phyloP scores from a whole-genome alignment of 805 yeast genomes.

The Nakazawaea ambrosiae region DNA sequence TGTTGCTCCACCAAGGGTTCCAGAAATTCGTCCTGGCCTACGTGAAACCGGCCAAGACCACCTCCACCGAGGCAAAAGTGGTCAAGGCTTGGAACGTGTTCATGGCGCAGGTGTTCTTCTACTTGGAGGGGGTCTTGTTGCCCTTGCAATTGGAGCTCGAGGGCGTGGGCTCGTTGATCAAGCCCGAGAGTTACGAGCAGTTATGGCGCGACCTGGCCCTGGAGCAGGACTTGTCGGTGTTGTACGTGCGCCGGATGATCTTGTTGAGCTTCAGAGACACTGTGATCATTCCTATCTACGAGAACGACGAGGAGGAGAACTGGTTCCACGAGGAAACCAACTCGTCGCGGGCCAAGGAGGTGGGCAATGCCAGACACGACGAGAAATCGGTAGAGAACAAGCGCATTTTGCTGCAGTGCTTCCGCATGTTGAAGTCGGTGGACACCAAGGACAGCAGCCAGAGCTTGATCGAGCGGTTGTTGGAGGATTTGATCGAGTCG shows the following conservation, averaged over 20 bases:
- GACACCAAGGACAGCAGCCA: constrained; percentile 52
- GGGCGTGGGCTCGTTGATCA: constrained; percentile 20
- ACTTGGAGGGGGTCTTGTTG: constrained; percentile 51
- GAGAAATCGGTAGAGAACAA: constrained; percentile 9
- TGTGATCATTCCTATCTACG: constrained; percentile 46
- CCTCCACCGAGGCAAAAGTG: constrained; percentile 21
- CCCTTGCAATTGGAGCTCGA: constrained; percentile 49
- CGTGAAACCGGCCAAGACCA: constrained; percentile 21
- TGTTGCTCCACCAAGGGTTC: constrained; percentile 37
- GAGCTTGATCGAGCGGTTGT: constrained; percentile 46
- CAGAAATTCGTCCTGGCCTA: constrained; percentile 17
- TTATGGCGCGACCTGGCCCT: constrained; percentile 7
- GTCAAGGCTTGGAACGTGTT: constrained; percentile 51
- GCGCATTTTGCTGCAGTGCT: constrained; percentile 45
- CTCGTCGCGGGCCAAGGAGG: too few species aligned
- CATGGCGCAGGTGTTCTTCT: constrained; percentile 46
- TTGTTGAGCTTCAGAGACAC: constrained; percentile 44
- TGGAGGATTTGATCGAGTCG: constrained; percentile 23
- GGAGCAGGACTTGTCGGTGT: neutral
- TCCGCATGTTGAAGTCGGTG: constrained; percentile 48
- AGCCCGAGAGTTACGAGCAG: constrained; percentile 9
- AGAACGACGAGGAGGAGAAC: constrained; percentile 21
- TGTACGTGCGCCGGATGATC: constrained; percentile 19
- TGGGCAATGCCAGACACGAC: neutral
- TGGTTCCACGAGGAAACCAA: constrained; percentile 4